Base-by-base conservation (phyloP, 1,139 yeast species). In the Suhomyces panamericanus region DNA sequence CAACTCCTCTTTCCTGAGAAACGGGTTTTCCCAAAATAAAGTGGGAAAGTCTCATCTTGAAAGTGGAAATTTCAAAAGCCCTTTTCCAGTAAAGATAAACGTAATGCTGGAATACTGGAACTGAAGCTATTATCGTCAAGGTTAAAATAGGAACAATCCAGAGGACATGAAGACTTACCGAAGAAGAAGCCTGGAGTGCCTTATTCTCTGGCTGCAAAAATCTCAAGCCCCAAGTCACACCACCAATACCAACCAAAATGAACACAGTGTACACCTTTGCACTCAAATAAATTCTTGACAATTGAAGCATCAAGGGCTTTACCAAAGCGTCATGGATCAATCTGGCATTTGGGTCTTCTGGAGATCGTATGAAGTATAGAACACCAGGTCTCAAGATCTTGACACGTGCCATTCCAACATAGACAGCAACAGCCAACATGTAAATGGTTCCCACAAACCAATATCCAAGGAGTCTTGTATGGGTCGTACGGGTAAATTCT, bases 301-400 rank as follows among this genome's bases (percentile, higher is more conserved):
- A 56, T 61, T 93, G 97, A 37, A 85, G 69, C 12, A 67, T 53
- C 55, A 91, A 75, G 1, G 96, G 88, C 52, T 87, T 82, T 44
- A 86, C 85, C 49, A 93, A 67, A 1, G 96, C 95, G 60, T 91
- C 96, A 53, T 89, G 93, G 38, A 93, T 78, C n/a, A 95, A 79
- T 51, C 93, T 81, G 35, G 90, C 84, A 55, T 89, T 86, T 27
- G 96, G 96, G 60, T 93, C 97, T 55, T 91, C 96, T 2, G 97
- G 96, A 28, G 96, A 90, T 52, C 96, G 77, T 46, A 95, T 87
- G 66, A 95, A 93, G 64, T 82, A 93, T 36, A 93, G 70, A 3
- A 89, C 96, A 6, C 99, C 99, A 0, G 88, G 85, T 44, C 99
- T 79, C 53, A 93, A 76, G 35, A 90, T 83, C 45, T 72, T 68